Evolutionary conservation across 75 land plant species (phyloP).

Genomic region (Adiantum capillusveneris): DNA sequence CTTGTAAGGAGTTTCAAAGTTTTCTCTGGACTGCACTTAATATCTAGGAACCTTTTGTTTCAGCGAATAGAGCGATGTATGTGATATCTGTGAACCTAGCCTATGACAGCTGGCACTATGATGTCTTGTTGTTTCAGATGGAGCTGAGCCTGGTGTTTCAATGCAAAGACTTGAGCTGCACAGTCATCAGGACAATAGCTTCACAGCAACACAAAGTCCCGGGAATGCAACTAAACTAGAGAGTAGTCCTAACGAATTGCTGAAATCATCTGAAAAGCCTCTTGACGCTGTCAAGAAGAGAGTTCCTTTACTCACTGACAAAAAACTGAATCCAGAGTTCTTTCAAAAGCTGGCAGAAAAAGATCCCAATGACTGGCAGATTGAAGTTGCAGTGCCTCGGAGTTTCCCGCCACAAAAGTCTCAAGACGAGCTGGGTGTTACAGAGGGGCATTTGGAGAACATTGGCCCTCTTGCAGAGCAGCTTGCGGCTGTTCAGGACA

Average conservation of each 20-base stretch:
- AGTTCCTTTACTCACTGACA: conserved; percentile 66
- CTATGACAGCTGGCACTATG: too few species aligned
- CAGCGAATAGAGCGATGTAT: too few species aligned
- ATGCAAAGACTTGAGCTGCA: conserved; percentile 17
- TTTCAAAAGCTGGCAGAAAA: conserved; percentile 79
- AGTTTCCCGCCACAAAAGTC: conserved; percentile 22
- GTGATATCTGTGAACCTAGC: too few species aligned
- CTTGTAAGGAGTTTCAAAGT: too few species aligned
- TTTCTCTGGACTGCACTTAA: too few species aligned
- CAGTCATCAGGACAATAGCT: background rate
- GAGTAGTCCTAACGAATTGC: background rate
- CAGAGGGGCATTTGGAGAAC: background rate
- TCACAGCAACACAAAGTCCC: background rate
- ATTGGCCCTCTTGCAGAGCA: background rate
- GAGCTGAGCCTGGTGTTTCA: conserved; percentile 18
- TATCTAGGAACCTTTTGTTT: background rate
- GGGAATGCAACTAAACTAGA: background rate
- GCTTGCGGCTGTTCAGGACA: background rate
- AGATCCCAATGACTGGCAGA: conserved; percentile 66
- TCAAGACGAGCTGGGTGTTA: background rate
- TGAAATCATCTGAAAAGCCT: background rate
- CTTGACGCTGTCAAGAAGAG: conserved; percentile 45
- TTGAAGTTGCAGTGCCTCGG: conserved; percentile 87
- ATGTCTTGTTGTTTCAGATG: conserved; percentile 13
- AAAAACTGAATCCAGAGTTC: conserved; percentile 79